Conservation (phyloP, 2,329 filamentous ascomycete species). For the Penicillium sp. region DNA sequence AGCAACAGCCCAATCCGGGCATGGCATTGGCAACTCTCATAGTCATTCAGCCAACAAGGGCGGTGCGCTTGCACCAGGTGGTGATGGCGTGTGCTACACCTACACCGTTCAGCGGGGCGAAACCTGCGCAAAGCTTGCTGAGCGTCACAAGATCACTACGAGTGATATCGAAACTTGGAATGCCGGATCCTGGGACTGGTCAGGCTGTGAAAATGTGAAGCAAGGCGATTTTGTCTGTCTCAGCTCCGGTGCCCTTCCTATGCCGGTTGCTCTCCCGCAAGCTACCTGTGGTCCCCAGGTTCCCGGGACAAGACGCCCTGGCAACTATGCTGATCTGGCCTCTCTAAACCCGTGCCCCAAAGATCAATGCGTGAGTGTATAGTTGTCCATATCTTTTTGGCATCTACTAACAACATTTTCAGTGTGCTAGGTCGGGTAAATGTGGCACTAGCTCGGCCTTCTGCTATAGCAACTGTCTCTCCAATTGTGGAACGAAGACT, state of each 20-base stretch:
- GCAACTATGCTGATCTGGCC: slow-evolving; percentile 26
- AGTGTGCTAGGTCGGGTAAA: neutral
- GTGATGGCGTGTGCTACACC: slow-evolving; percentile 39
- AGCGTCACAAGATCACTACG: slow-evolving; percentile 33
- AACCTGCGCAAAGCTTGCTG: slow-evolving; percentile 36
- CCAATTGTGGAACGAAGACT: neutral
- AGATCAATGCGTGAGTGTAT: slow-evolving; percentile 12
- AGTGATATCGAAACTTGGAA: slow-evolving; percentile 43
- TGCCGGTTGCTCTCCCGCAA: slow-evolving; percentile 40
- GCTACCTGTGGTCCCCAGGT: slow-evolving; percentile 49
- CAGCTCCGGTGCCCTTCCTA: slow-evolving; percentile 40
- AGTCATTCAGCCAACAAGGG: neutral
- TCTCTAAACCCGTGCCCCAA: slow-evolving; percentile 16
- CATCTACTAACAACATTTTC: neutral
- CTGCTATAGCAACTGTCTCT: slow-evolving; percentile 1
- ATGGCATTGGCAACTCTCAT: neutral
- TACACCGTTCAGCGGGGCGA: slow-evolving; percentile 37
- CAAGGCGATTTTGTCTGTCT: slow-evolving; percentile 40
- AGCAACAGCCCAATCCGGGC: neutral
- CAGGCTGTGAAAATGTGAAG: slow-evolving; percentile 36
- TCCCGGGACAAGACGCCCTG: slow-evolving; percentile 37
- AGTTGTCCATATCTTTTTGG: neutral
- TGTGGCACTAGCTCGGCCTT: neutral
- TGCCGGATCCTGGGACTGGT: slow-evolving; percentile 47
- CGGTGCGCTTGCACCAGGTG: slow-evolving; percentile 7